Base-by-base conservation (phyloP, 345 rosid species). In the Linum tenue region DNA sequence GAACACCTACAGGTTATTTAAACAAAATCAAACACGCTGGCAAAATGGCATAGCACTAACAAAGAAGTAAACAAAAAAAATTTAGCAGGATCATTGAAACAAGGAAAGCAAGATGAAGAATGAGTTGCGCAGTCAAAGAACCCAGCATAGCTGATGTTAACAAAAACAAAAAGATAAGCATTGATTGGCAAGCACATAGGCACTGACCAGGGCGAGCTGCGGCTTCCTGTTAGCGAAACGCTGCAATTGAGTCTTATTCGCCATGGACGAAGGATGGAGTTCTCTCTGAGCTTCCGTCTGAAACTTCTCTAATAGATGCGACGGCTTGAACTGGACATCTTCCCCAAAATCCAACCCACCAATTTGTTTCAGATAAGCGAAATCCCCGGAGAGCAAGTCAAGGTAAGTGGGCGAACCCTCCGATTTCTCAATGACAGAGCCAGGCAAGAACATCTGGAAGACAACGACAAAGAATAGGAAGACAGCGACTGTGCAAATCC, bases 161-260 rank as follows among this genome's bases (percentile, higher is more conserved):
- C 31, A 22, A 22, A 22, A 22, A 22, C 31, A 22, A 22, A 22
- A 22, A 22, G 31, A 22, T 22, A 22, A 22, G 31, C 31, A 22
- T 22, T 22, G 31, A 22, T 22, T 22, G 31, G 31, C 31, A 22
- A 22, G 0, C 31, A 22, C 31, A 22, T 22, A 22, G 31, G 16
- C 7, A 82, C 95, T 68, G 55, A 91, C 99, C 95, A 91, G 70
- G 15, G 97, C 99, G 40, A 94, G 86, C 82, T 80, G 89, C 1
- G 97, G 97, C 69, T 83, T 87, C 68, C 88, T 77, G 70, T 78
- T 73, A 3, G 82, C 87, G 62, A 85, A 87, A 63, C 90, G 89
- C 37, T 69, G 82, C 22, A 62, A 72, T 63, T 48, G 53, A 48
- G 86, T 83, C 66, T 79, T 50, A 75, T 87, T 82, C 41, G 78